These are phyloP conservation scores for Penicillium coffeae DNA, from an alignment of 495 filamentous ascomycete species.

Conservation along the genomic window DNA sequence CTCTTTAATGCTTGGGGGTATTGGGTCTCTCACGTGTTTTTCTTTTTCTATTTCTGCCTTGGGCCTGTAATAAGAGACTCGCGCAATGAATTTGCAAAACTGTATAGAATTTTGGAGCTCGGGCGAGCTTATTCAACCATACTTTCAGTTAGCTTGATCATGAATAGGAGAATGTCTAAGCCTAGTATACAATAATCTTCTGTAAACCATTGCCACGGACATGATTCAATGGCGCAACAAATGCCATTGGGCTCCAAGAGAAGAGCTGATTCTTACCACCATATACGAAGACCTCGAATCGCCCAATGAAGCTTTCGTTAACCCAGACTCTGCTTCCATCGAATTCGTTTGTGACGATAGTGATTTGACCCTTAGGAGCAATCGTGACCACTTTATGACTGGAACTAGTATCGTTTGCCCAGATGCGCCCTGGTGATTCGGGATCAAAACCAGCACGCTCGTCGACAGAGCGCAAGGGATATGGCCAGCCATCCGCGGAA, in stretches of 20 bases:
- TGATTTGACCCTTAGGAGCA: slow-evolving; percentile 13
- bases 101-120: too few relatives aligned
- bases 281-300: slow-evolving; percentile 54
- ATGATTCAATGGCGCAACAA: slow-evolving; percentile 47
- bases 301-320: slow-evolving; percentile 37
- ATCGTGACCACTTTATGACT: slow-evolving; percentile 25
- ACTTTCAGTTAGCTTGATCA: too few relatives aligned
- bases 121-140: too few relatives aligned
- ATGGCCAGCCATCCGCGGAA: slow-evolving; percentile 44
- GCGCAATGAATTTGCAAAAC: too few relatives aligned
- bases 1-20: too few relatives aligned
- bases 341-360: slow-evolving; percentile 34
- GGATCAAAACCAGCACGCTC: slow-evolving; percentile 25
- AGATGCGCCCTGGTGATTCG: slow-evolving; percentile 26
- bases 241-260: slow-evolving; percentile 57
- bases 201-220: slow-evolving; percentile 22
- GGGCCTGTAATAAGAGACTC: too few relatives aligned
- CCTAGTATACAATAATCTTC: slow-evolving; percentile 5
- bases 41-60: too few relatives aligned
- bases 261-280: slow-evolving; percentile 47
- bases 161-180: too few relatives aligned
- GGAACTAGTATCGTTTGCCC: slow-evolving; percentile 27
- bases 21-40: too few relatives aligned
- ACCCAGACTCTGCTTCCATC: slow-evolving; percentile 48
- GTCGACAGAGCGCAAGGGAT: slow-evolving; percentile 45